A percentile compares a stretch with the other conserved stretches of the same genome.
These are phyloP conservation scores for Nakataea oryzae DNA, from an alignment of 2,329 filamentous ascomycete genomes.

Conservation along the genomic window DNA sequence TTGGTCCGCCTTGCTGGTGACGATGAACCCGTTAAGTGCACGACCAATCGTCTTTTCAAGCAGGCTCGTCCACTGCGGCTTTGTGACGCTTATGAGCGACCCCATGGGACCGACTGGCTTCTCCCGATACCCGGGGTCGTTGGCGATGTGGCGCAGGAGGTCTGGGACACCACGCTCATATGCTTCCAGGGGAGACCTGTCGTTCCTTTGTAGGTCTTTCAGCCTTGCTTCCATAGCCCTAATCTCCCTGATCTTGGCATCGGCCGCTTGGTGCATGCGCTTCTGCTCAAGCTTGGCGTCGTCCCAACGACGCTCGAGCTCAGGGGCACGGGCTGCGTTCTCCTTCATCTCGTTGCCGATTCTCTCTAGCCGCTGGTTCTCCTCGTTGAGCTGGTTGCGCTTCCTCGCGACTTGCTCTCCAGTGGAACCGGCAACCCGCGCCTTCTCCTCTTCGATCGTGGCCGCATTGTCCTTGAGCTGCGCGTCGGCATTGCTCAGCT, in stretches of 20 bases:
- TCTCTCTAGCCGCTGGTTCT: conserved; percentile 36
- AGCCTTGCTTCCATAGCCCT: conserved; percentile 38
- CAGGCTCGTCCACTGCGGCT: conserved; percentile 74
- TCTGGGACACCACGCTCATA: conserved; percentile 53
- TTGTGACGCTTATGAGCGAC: conserved; percentile 61
- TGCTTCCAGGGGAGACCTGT: conserved; percentile 48
- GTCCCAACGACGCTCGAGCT: conserved; percentile 20
- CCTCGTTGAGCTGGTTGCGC: conserved; percentile 43
- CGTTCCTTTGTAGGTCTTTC: conserved; percentile 40
- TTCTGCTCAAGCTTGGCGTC: conserved; percentile 19
- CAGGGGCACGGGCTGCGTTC: conserved; percentile 15
- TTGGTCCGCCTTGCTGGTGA: conserved; percentile 67
- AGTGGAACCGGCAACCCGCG: conserved; percentile 54
- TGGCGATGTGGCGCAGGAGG: conserved; percentile 58
- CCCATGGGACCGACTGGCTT: conserved; percentile 81
- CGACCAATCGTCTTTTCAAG: conserved; percentile 69
- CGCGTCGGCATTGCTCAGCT: conserved; percentile 41
- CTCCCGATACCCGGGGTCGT: conserved; percentile 56
- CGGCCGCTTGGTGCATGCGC: conserved; percentile 20
- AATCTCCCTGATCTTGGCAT: conserved; percentile 43
- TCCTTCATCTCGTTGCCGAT: conserved; percentile 25
- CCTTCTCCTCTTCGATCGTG: conserved; percentile 44
- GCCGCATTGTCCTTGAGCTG: conserved; percentile 32
- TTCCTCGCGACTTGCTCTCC: conserved; percentile 54
- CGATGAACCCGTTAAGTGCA: conserved; percentile 67